Conservation (phyloP, 139 green algal species). For the Micractinium sp. region DNA sequence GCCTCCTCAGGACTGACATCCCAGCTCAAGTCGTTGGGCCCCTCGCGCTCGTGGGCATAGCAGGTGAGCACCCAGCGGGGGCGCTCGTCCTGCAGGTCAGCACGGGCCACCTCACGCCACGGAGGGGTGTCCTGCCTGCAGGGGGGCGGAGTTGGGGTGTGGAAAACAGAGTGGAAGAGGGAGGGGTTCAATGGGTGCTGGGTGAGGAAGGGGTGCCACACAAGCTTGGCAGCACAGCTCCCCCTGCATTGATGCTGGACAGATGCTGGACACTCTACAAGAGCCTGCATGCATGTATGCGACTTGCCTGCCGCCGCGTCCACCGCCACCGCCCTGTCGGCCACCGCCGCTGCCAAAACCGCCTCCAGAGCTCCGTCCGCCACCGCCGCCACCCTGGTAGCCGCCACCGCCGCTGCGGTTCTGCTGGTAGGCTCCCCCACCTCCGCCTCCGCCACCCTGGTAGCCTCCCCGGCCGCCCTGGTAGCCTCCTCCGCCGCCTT, state of each 20-base stretch:
- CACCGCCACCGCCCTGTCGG: neutral
- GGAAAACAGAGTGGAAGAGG: too few species aligned
- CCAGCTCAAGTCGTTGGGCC: constrained; percentile 54
- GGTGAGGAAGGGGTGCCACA: neutral
- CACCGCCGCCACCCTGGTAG: neutral
- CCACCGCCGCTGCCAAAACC: neutral
- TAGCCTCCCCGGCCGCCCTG: constrained; percentile 1
- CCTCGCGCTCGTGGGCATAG: constrained; percentile 59
- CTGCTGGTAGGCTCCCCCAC: neutral
- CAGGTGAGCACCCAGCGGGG: constrained; percentile 60
- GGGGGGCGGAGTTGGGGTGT: neutral
- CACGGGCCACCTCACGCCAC: constrained; percentile 46
- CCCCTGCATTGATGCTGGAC: too few species aligned
- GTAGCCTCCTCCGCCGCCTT: neutral
- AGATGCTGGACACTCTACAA: neutral
- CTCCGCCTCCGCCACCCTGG: constrained; percentile 6
- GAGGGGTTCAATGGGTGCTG: neutral
- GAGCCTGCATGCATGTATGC: neutral
- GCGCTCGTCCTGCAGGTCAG: constrained; percentile 52
- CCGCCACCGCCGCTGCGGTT: neutral
- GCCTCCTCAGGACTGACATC: constrained; percentile 65
- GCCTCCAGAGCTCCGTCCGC: neutral
- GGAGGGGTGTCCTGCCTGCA: neutral
- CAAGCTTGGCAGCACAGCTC: neutral
- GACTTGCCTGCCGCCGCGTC: neutral